Base-by-base conservation (phyloP, 345 rosid species). In the Turritis glabra region DNA sequence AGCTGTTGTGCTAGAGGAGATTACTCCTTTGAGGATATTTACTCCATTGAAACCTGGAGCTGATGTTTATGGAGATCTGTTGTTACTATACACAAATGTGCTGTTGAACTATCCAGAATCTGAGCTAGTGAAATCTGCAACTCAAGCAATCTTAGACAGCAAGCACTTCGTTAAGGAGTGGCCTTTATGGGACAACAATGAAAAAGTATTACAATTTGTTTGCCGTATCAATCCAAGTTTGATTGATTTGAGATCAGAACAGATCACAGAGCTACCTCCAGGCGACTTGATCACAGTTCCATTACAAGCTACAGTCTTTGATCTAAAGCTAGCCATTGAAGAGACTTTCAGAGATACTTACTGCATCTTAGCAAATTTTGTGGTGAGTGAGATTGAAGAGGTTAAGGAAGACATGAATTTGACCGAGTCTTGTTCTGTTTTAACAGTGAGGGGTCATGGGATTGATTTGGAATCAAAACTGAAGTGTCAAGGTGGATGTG, bases 91-190 rank as follows among this genome's bases (percentile, higher is more conserved):
- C 74, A 77, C 37, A 17, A 80, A 79, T n/a, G 85, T 88, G 37
- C 81, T 91, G 19, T 44, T 88, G 71, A 79, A 82, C 46, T 84
- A 88, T 76, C 92, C 96, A 0, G 81, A 79, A 27, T 78, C 87
- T 2, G 89, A 85, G 41, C 8, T 77, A 46, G 80, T 88, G 56
- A 73, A 69, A 27, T 66, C 78, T 33, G 89, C 96, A 48, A 47
- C 81, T 3, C 90, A 86, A 79, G 74, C 77, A n/a, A 61, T 89
- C 61, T 76, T 94, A 22, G 91, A 91, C 79, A 82, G 90, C 75
- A 94, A 91, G 64, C 89, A 84, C 22, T 91, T 94, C 47, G 81
- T 85, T 17, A 91, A 94, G 80, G 90, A 88, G 48, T 87, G 89
- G 89, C 91, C 93, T 5, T 75, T 86, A 22, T 72, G 62, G 64